Base-by-base conservation (phyloP, 1,139 yeast genomes). In the Tardiomyces digboiensis region DNA sequence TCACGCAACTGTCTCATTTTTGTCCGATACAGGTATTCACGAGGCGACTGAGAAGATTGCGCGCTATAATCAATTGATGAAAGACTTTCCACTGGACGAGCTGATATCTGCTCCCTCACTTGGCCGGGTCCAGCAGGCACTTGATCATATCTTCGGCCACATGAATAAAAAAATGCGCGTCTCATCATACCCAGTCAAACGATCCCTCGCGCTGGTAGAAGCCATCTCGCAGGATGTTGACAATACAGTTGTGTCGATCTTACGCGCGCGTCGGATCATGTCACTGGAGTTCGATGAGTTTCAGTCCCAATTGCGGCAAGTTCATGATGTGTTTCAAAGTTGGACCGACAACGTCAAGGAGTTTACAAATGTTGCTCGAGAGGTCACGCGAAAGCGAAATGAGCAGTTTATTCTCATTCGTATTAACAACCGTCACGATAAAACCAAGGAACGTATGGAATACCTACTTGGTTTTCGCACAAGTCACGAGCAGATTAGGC, bases 1-100 rank as follows among this genome's bases (percentile, higher is more conserved):
- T 56, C 94, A 85, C 56, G 80, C 87, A 1, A 80, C 93, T 0
- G 74, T 81, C 20, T 74, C 85, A 26, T 82, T 88, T 55, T 66
- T 78, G 33, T 76, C 85, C 13, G 94, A 85, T 55, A 78, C 83
- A 2, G 88, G 89, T 0, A 64, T 89, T 26, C 67, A 71, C 38
- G 82, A 78, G 22, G 76, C 85, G 19, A 54, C 77, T 16, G 69
- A 68, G 7, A 65, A 66, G 38, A 75, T 87, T 0, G 66, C 68
- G 19, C 68, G 71, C 19, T 80, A 79, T 57, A 81, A 80, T 52
- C 75, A 77, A 8, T 65, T 89, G 23, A 68, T 87, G 56, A 74
- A 75, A 44, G 95, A 82, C 48, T 67, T 88, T 22, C 95, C 95
- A 0, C 61, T 86, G 1, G 73, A 75, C 45, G 82, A 78, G 3